phyloP scores from a whole-genome alignment of 2,329 filamentous ascomycete species.

The Xylariomycetidae sp. region DNA sequence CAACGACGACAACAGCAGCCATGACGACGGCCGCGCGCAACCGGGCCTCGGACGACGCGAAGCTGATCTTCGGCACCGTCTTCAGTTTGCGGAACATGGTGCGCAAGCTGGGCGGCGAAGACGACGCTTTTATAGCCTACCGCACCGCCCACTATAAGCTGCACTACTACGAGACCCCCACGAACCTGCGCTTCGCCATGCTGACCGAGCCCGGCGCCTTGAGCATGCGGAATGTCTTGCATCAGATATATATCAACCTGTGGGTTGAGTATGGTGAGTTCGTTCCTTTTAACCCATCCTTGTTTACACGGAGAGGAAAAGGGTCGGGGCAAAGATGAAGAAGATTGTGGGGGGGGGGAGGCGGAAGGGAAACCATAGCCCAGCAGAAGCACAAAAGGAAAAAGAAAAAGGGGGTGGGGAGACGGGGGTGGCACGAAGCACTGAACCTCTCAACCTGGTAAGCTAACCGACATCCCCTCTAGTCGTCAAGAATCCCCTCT shows the following conservation, averaged over 20 bases:
- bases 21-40: constrained; percentile 7
- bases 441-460: no score
- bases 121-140: constrained; percentile 93
- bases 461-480: constrained; percentile 11
- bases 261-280: constrained; percentile 87
- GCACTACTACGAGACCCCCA: constrained; percentile 98
- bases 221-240: constrained; percentile 89
- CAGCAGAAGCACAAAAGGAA: not conserved
- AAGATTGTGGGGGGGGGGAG: no score
- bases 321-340: no score
- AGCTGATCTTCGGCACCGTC: constrained; percentile 94
- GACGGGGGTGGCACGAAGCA: not conserved
- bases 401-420: not conserved
- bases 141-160: constrained; percentile 94
- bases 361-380: no score
- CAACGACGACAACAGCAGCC: constrained; percentile 10
- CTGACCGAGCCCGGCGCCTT: constrained; percentile 84
- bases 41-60: constrained; percentile 72
- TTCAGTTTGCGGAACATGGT: constrained; percentile 97
- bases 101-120: constrained; percentile 86
- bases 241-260: constrained; percentile 97
- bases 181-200: constrained; percentile 94
- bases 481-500: constrained; percentile 69
- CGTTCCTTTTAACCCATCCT: not conserved
- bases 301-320: no score